Evolutionary conservation across 1,284 basidiomycete species (phyloP).

Genomic region (Naganishia liquefaciens): DNA sequence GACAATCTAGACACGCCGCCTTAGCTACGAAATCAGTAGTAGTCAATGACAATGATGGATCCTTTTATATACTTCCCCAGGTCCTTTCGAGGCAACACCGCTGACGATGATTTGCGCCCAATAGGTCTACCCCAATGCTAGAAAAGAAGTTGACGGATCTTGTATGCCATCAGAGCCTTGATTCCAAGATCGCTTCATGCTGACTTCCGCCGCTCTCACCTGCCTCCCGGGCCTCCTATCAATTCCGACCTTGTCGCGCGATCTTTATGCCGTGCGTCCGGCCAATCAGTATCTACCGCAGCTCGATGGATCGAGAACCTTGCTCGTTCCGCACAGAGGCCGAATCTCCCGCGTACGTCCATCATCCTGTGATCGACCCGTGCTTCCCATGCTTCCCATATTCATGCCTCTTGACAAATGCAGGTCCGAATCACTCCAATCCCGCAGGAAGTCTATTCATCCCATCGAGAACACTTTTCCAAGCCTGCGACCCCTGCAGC

Average conservation of each 20-base stretch:
- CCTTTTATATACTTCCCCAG: not conserved
- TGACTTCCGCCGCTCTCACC: not conserved
- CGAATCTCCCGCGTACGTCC: constrained; percentile 63
- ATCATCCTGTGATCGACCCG: not conserved
- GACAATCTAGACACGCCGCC: too few species aligned
- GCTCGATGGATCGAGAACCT: constrained; percentile 62
- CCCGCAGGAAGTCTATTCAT: constrained; percentile 39
- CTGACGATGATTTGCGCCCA: constrained; percentile 18
- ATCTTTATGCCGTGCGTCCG: not conserved
- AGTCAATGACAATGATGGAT: not conserved
- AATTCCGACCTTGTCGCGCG: not conserved
- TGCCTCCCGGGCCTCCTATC: not conserved
- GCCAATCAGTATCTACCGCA: constrained; percentile 48
- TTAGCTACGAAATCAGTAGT: too few species aligned
- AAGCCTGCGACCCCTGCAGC: constrained; percentile 44
- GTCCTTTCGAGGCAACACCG: not conserved
- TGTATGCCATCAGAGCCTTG: constrained; percentile 35
- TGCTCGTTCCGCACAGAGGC: constrained; percentile 68
- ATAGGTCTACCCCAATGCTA: constrained; percentile 51
- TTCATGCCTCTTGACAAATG: not conserved
- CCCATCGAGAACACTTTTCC: constrained; percentile 43
- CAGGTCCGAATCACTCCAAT: constrained; percentile 57
- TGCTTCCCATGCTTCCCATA: not conserved
- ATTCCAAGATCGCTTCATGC: not conserved
- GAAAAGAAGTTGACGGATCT: constrained; percentile 54